Conservation (phyloP, 352 stramenopile species). For the Globisporangium radiosum region DNA sequence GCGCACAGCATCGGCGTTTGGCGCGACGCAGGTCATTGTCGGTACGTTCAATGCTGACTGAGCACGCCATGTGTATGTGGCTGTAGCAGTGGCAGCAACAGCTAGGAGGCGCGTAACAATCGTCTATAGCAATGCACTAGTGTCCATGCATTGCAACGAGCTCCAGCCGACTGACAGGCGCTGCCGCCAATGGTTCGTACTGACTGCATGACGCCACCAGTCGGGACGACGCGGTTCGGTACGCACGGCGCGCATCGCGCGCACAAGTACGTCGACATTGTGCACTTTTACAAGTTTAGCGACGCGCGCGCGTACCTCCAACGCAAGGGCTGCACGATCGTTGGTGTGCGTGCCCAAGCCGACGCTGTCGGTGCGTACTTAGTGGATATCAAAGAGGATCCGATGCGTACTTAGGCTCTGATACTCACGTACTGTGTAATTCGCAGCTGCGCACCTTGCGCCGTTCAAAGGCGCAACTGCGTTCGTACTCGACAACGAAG, state of each 20-base stretch:
- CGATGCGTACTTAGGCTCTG: neutral
- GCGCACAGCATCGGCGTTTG: constrained; percentile 68
- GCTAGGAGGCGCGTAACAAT: too few relatives aligned
- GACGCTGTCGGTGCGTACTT: constrained; percentile 6
- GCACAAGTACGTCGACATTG: constrained; percentile 75
- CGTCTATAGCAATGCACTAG: too few relatives aligned
- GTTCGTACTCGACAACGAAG: constrained; percentile 78
- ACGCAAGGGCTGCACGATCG: constrained; percentile 47
- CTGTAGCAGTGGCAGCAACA: neutral
- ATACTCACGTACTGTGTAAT: neutral
- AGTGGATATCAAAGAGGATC: too few relatives aligned
- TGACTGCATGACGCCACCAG: constrained; percentile 16
- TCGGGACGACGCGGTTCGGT: constrained; percentile 68
- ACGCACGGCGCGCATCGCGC: constrained; percentile 71
- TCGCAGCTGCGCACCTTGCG: constrained; percentile 38
- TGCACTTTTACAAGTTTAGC: constrained; percentile 63
- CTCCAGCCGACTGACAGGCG: too few relatives aligned
- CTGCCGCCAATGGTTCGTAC: neutral
- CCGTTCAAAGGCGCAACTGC: constrained; percentile 46
- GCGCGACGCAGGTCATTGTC: constrained; percentile 63
- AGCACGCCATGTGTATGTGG: neutral
- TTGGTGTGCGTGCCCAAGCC: constrained; percentile 28
- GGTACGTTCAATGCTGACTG: constrained; percentile 23
- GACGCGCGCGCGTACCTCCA: constrained; percentile 57
- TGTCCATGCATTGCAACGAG: too few relatives aligned